A percentile compares a stretch with the other conserved stretches of the same genome.
Evolutionary conservation across 495 filamentous ascomycete species (phyloP).

Genomic region (Penicillium desertorum): DNA sequence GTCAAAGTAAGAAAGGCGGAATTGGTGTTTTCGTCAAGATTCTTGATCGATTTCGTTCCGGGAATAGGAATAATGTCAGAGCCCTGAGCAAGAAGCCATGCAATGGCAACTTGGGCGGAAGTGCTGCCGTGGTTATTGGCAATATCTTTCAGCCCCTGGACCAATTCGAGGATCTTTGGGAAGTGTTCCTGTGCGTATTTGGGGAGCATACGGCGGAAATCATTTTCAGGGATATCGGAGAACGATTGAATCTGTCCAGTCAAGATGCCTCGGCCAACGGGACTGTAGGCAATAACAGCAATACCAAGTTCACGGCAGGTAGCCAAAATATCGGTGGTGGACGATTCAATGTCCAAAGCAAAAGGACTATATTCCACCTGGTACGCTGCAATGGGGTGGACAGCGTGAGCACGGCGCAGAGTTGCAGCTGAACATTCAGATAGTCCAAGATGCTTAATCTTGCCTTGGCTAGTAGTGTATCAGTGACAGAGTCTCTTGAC

Average conservation of each 20-base stretch:
- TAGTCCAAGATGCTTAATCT: conserved; percentile 56
- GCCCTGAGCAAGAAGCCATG: conserved; percentile 42
- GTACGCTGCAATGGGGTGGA: conserved; percentile 60
- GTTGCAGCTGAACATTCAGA: conserved; percentile 56
- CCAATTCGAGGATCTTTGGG: conserved; percentile 50
- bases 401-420: conserved; percentile 60
- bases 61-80: conserved; percentile 58
- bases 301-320: conserved; percentile 64
- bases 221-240: conserved; percentile 46
- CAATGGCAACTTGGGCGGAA: conserved; percentile 15
- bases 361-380: conserved; percentile 67
- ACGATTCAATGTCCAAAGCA: conserved; percentile 56
- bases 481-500: not conserved
- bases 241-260: conserved; percentile 46
- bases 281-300: conserved; percentile 59
- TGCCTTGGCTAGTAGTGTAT: conserved; percentile 46
- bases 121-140: conserved; percentile 36
- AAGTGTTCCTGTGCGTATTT: conserved; percentile 54
- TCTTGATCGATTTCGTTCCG: conserved; percentile 52
- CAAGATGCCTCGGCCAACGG: conserved; percentile 62
- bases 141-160: conserved; percentile 39
- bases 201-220: conserved; percentile 38
- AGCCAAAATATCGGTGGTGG: conserved; percentile 47
- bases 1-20: conserved; percentile 45
- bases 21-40: conserved; percentile 55